Evolutionary conservation across 306 rosid species (phyloP).

Genomic region (Cercis canadensis): DNA sequence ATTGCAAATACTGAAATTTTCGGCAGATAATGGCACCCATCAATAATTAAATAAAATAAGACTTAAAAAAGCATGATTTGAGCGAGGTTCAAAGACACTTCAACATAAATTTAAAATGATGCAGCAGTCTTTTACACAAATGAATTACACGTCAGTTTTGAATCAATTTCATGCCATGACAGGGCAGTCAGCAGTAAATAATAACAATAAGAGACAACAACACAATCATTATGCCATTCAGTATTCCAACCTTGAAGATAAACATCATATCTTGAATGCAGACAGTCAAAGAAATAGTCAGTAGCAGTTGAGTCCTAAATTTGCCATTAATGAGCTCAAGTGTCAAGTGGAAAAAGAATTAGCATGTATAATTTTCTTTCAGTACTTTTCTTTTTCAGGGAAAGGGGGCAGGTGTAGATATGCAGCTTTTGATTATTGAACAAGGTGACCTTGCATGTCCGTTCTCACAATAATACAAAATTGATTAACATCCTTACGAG

Average conservation of each 20-base stretch:
- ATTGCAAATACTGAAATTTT: slow-evolving; percentile 19
- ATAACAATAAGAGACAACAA: slow-evolving; percentile 14
- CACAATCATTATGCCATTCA: slow-evolving; percentile 15
- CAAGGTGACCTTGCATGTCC: background rate
- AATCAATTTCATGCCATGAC: slow-evolving; percentile 16
- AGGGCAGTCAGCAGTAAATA: background rate
- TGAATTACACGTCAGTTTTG: background rate
- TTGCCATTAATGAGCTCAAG: background rate
- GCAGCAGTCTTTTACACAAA: slow-evolving; percentile 15
- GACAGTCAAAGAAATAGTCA: background rate
- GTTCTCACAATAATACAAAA: slow-evolving; percentile 9
- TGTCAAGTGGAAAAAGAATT: background rate
- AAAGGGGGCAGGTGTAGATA: background rate
- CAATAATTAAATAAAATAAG: slow-evolving; percentile 1
- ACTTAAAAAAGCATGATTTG: slow-evolving; percentile 32
- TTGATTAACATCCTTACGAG: slow-evolving; percentile 4
- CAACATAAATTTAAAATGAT: slow-evolving; percentile 13
- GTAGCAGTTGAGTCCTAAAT: slow-evolving; percentile 18
- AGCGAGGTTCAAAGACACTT: slow-evolving; percentile 10
- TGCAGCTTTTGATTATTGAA: slow-evolving; percentile 11
- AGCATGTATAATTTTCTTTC: slow-evolving; percentile 11
- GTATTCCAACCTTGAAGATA: slow-evolving; percentile 28
- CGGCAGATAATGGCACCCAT: slow-evolving; percentile 6
- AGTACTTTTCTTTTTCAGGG: background rate
- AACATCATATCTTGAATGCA: slow-evolving; percentile 34